Conservation (phyloP, 1,139 yeast species). For the Eremothecium gossypii region DNA sequence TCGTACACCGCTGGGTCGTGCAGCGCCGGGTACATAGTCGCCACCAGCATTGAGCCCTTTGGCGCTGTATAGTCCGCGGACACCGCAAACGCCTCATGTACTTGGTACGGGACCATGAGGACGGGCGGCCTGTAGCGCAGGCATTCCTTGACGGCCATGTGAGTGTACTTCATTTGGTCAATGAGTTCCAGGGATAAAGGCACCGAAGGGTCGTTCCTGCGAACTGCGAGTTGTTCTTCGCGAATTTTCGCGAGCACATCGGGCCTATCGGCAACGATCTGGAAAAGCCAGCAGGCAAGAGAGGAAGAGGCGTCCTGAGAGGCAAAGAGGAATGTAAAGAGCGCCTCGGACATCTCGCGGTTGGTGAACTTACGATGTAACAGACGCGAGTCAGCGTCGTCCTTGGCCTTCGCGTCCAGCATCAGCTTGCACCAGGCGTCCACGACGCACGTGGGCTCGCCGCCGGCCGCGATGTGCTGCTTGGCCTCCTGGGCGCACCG, state of each 20-base stretch:
- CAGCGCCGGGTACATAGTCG: constrained; percentile 87
- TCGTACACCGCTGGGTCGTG: constrained; percentile 96
- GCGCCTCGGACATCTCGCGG: constrained; percentile 89
- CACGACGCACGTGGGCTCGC: constrained; percentile 78
- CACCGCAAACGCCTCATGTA: constrained; percentile 75
- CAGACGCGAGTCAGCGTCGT: constrained; percentile 38
- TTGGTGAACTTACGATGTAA: constrained; percentile 77
- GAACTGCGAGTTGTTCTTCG: constrained; percentile 79
- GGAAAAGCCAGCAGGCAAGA: constrained; percentile 98
- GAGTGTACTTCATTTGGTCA: constrained; percentile 78
- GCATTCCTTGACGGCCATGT: constrained; percentile 83
- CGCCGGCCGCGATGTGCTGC: constrained; percentile 67
- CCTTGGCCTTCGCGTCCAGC: constrained; percentile 60
- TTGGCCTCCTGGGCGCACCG: constrained; percentile 82
- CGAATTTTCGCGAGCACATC: constrained; percentile 77
- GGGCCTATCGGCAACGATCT: constrained; percentile 89
- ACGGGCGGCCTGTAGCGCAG: constrained; percentile 96
- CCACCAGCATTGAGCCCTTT: constrained; percentile 94
- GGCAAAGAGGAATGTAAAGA: constrained; percentile 92
- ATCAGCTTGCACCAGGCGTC: constrained; percentile 89
- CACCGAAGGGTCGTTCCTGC: constrained; percentile 61
- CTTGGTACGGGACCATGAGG: constrained; percentile 94
- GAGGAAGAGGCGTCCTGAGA: constrained; percentile 97
- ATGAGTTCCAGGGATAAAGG: constrained; percentile 63
- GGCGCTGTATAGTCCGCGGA: constrained; percentile 82